Conservation (phyloP, 805 yeast genomes). For the Schizosaccharomyces octosporus region DNA sequence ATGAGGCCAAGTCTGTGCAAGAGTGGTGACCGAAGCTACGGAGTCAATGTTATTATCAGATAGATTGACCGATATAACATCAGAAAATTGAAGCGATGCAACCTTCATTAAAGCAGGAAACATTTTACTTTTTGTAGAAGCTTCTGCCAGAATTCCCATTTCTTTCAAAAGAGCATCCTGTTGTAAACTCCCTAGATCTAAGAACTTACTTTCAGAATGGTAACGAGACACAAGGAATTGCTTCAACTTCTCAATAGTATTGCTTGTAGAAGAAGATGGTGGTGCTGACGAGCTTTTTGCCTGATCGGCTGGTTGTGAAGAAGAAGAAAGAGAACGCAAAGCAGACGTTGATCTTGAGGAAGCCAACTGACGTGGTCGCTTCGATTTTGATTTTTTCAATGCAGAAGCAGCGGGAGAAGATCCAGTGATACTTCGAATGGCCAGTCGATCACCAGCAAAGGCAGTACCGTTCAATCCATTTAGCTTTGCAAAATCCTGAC, state of each 20-base stretch:
- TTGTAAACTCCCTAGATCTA: slow-evolving; percentile 42
- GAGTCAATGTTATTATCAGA: slow-evolving; percentile 34
- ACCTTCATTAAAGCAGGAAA: slow-evolving; percentile 74
- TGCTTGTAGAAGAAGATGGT: slow-evolving; percentile 7
- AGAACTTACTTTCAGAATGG: slow-evolving; percentile 34
- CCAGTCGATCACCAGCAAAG: background rate
- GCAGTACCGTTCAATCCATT: background rate
- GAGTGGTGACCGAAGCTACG: slow-evolving; percentile 29
- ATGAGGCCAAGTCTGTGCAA: slow-evolving; percentile 51
- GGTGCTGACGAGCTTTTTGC: background rate
- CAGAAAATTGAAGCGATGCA: slow-evolving; percentile 22
- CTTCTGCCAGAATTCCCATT: slow-evolving; percentile 34
- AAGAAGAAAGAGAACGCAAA: background rate
- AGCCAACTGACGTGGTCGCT: background rate
- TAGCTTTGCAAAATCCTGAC: background rate
- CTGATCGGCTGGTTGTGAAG: background rate
- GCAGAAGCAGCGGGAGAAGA: background rate
- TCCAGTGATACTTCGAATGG: background rate
- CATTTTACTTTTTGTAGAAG: slow-evolving; percentile 38
- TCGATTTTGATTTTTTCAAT: background rate
- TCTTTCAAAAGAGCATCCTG: slow-evolving; percentile 35
- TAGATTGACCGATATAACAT: slow-evolving; percentile 37
- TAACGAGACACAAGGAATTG: slow-evolving; percentile 42
- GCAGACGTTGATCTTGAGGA: background rate
- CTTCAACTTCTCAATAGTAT: slow-evolving; percentile 38